Percentiles rank a stretch among this genome's conserved stretches.
Conservation (phyloP, 768 basidiomycete genomes). For the Lyophyllum shimeji region DNA sequence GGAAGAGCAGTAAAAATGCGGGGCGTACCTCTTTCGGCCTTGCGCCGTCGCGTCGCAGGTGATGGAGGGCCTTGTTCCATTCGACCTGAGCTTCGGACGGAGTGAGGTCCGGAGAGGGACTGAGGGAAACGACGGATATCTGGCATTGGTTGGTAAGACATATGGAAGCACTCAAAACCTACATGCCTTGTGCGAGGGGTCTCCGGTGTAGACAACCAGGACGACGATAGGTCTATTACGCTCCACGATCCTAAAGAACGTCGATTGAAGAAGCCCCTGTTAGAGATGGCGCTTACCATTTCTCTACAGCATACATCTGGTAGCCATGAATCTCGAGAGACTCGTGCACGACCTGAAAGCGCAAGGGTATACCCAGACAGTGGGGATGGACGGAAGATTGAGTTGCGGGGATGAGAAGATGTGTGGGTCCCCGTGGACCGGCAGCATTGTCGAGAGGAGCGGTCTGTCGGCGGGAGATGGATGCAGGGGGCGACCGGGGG, state of each 20-base stretch:
- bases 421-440: constrained; percentile 13
- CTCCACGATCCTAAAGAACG: constrained; percentile 58
- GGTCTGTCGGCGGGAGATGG: constrained; percentile 5
- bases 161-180: neutral
- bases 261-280: neutral
- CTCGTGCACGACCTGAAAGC: constrained; percentile 50
- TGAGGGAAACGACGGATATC: constrained; percentile 62
- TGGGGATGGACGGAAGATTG: constrained; percentile 10
- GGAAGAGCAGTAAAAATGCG: neutral
- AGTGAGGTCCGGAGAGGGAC: constrained; percentile 41
- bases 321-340: constrained; percentile 56
- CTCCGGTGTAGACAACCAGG: constrained; percentile 76
- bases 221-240: constrained; percentile 58
- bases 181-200: constrained; percentile 61
- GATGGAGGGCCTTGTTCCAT: constrained; percentile 61
- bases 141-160: constrained; percentile 22
- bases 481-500: neutral
- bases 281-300: constrained; percentile 50
- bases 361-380: constrained; percentile 28
- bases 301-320: constrained; percentile 86
- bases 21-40: constrained; percentile 58
- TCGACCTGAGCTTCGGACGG: constrained; percentile 46
- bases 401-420: constrained; percentile 24
- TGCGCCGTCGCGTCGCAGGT: constrained; percentile 68
- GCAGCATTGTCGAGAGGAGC: constrained; percentile 4